Conservation (phyloP, 805 yeast genomes). For the Saccharomycopsis sp. region DNA sequence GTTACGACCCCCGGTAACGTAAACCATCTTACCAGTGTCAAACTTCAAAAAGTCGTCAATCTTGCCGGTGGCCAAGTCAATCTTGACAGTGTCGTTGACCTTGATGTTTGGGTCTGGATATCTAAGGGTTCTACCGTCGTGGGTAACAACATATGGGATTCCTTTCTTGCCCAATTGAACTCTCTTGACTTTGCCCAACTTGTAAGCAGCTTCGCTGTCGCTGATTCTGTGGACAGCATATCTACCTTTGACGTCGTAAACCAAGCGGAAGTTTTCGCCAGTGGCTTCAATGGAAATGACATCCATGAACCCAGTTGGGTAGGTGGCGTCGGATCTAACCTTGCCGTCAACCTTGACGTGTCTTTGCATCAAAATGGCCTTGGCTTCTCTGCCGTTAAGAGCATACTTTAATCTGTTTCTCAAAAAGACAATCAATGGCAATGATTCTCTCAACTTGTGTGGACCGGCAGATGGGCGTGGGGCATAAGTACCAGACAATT, state of each 20-base stretch:
- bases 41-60: slow-evolving; percentile 81
- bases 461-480: slow-evolving; percentile 99
- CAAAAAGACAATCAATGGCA: slow-evolving; percentile 92
- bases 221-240: slow-evolving; percentile 99
- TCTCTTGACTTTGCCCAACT: slow-evolving; percentile 96
- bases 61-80: slow-evolving; percentile 94
- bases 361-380: slow-evolving; percentile 96
- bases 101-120: slow-evolving; percentile 97
- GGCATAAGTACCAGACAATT: slow-evolving; percentile 97
- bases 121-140: slow-evolving; percentile 99
- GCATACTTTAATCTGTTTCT: slow-evolving; percentile 99
- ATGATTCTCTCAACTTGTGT: slow-evolving; percentile 96
- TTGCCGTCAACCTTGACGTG: slow-evolving; percentile 98
- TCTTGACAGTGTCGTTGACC: slow-evolving; percentile 96
- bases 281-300: slow-evolving; percentile 96
- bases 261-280: slow-evolving; percentile 98
- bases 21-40: slow-evolving; percentile 85
- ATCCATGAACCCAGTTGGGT: slow-evolving; percentile 99
- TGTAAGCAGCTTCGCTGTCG: slow-evolving; percentile 97
- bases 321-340: slow-evolving; percentile 98
- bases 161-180: slow-evolving; percentile 98
- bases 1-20: slow-evolving; percentile 97
- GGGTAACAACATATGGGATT: slow-evolving; percentile 97
- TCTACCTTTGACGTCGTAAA: slow-evolving; percentile 98
- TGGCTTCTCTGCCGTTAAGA: slow-evolving; percentile 97